Conservation (phyloP, 768 basidiomycete species). For the Pulveroboletus sp. region DNA sequence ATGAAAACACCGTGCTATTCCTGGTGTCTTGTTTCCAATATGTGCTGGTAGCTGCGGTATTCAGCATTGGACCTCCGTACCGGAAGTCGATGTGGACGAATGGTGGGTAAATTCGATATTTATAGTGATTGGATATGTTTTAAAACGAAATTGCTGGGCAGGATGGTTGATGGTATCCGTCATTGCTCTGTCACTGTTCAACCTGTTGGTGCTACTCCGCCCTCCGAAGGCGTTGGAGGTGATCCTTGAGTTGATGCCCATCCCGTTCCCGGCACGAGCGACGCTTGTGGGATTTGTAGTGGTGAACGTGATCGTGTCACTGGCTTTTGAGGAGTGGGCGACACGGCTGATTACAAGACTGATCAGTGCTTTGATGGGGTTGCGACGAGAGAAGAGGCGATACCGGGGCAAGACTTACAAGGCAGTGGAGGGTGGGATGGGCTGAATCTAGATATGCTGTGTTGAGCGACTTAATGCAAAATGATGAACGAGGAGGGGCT, state of each 20-base stretch:
- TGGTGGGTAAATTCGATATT: conserved; percentile 43
- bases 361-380: conserved; percentile 43
- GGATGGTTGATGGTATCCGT: conserved; percentile 82
- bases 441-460: conserved; percentile 5
- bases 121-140: not conserved
- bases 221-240: conserved; percentile 57
- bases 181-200: conserved; percentile 62
- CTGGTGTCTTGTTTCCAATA: conserved; percentile 98
- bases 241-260: conserved; percentile 70
- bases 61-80: conserved; percentile 97
- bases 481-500: not conserved
- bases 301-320: conserved; percentile 65
- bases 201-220: conserved; percentile 67
- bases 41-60: conserved; percentile 92
- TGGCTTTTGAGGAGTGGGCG: conserved; percentile 76
- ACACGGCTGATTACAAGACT: conserved; percentile 51
- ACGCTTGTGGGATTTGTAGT: conserved; percentile 64
- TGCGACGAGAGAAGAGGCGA: conserved; percentile 42
- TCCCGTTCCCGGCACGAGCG: conserved; percentile 64
- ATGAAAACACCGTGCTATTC: conserved; percentile 90
- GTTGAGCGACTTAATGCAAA: no score
- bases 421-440: conserved; percentile 71
- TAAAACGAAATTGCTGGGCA: conserved; percentile 26
- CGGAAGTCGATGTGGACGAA: conserved; percentile 95
- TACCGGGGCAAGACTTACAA: conserved; percentile 76